Percentiles rank a stretch among this genome's conserved stretches.
phyloP scores from a whole-genome alignment of 2,329 filamentous ascomycete genomes.

The Cercospora berteroae region DNA sequence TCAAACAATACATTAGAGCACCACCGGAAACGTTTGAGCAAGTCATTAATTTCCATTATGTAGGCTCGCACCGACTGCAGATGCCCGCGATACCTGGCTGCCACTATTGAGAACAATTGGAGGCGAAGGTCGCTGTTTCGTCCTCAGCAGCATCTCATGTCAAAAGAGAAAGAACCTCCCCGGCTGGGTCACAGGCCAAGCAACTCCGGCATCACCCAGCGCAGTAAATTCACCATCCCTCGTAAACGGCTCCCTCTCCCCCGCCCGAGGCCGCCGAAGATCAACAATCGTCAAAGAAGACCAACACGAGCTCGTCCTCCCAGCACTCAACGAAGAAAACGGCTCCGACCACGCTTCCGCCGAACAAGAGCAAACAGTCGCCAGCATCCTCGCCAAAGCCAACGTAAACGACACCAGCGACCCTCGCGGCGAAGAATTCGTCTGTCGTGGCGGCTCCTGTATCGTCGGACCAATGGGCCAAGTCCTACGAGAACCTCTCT shows the following conservation, averaged over 20 bases:
- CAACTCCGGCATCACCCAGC: not conserved
- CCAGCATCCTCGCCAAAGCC: not conserved
- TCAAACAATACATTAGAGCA: too few relatives aligned
- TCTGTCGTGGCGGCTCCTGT: conserved; percentile 75
- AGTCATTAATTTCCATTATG: not conserved
- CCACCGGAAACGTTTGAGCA: too few relatives aligned
- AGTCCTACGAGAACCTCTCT: conserved; percentile 76
- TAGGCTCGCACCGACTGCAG: conserved; percentile 78
- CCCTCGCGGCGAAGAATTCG: conserved; percentile 49
- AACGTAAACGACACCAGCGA: conserved; percentile 13
- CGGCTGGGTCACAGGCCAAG: conserved; percentile 51
- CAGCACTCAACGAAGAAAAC: conserved; percentile 26
- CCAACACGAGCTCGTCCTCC: conserved; percentile 56
- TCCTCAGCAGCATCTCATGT: conserved; percentile 83
- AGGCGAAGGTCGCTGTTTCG: conserved; percentile 78
- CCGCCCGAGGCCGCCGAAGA: conserved; percentile 35
- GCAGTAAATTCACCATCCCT: not conserved
- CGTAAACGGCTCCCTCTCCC: conserved; percentile 15
- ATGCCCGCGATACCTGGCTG: conserved; percentile 78
- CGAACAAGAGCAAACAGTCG: not conserved
- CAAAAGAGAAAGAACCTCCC: conserved; percentile 60
- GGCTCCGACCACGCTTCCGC: conserved; percentile 10
- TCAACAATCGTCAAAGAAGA: conserved; percentile 48
- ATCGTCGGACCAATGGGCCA: conserved; percentile 78
- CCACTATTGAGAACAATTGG: conserved; percentile 78